Evolutionary conservation across 1,139 yeast genomes (phyloP), one percentile per base, ranked within the genome.

Genomic region (Entelexis paramagnoliae): DNA sequence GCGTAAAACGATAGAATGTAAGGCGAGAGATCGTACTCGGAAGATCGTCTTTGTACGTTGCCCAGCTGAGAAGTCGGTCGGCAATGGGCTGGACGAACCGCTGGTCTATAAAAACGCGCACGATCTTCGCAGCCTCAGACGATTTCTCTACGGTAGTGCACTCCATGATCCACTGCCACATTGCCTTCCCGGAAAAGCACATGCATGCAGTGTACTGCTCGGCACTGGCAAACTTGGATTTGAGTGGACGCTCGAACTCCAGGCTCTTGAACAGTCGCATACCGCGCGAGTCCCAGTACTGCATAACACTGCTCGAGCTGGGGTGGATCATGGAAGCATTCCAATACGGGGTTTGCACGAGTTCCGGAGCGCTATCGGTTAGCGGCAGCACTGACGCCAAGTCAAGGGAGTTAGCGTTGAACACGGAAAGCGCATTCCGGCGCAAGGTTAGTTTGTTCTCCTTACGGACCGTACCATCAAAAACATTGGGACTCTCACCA

Each of bases 241-340:
- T 64, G 66, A 41, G 41, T 5, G 39, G 29, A 8, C 36, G 40
- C 44, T 42, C 51, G 52, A 78, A 69, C 0, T 59, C 56, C 51
- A 72, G 73, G 38, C 75, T 64, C 43, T 71, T 64, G 58, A 77
- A 76, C 3, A 85, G 62, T 26, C 95, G 68, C 1, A 86, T 74
- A 0, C 96, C 96, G 3, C 68, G 68, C n/a, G 71, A 61, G 0
- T 76, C 79, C 62, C 81, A 88, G 63, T 88, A 88, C 63, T 89
- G 96, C 13, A 78, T 66, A 62, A 81, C 83, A 0, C 95, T 73
- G 57, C 84, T 93, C 0, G 95, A 84, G 63, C 84, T 93, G 0
- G 97, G 97, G 60, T 89, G 88, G 11, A 91, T 81, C 66, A 86
- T 87, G 62, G 77, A 86, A 46, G 79, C 74, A 62, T 85, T 95